Conservation (phyloP, 495 filamentous ascomycete species). For the Lasiosphaeria miniovina region DNA sequence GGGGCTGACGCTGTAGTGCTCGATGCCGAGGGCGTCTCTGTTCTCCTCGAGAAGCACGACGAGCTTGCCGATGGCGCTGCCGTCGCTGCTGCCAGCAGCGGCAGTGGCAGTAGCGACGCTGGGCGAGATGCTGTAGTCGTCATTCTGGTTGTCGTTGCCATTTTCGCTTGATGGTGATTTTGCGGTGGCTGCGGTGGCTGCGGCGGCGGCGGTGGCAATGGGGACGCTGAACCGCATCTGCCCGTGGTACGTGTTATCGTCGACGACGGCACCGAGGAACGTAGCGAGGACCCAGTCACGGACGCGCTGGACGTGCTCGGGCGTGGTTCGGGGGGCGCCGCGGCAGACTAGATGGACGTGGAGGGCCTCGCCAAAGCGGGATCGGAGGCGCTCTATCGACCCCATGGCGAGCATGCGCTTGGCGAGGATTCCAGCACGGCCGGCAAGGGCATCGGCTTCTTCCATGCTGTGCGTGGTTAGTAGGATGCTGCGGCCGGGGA, state of each 20-base stretch:
- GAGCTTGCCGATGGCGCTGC: conserved; percentile 42
- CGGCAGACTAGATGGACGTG: conserved; percentile 72
- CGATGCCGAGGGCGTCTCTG: conserved; percentile 62
- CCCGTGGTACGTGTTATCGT: conserved; percentile 74
- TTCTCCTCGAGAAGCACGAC: conserved; percentile 69
- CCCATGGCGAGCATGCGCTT: conserved; percentile 69
- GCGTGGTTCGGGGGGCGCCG: conserved; percentile 64
- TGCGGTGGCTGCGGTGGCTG: conserved; percentile 7
- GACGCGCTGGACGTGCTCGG: conserved; percentile 61
- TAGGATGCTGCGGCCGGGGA: conserved; percentile 58
- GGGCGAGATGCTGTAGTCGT: background rate
- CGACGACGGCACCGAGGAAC: conserved; percentile 59
- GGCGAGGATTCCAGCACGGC: conserved; percentile 69
- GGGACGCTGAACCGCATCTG: conserved; percentile 78
- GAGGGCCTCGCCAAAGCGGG: conserved; percentile 58
- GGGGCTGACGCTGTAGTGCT: conserved; percentile 76
- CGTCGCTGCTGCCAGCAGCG: background rate
- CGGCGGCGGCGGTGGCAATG: conserved; percentile 17
- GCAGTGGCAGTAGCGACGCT: background rate
- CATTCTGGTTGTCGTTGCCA: background rate
- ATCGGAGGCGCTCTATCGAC: conserved; percentile 55
- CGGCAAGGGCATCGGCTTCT: conserved; percentile 71
- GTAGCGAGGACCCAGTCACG: conserved; percentile 56
- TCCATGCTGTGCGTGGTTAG: conserved; percentile 81
- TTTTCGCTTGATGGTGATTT: background rate